A percentile compares a stretch with the other conserved stretches of the same genome.
Evolutionary conservation across 176 grass and related monocot species (phyloP).

Genomic region (Aegilops longissima): DNA sequence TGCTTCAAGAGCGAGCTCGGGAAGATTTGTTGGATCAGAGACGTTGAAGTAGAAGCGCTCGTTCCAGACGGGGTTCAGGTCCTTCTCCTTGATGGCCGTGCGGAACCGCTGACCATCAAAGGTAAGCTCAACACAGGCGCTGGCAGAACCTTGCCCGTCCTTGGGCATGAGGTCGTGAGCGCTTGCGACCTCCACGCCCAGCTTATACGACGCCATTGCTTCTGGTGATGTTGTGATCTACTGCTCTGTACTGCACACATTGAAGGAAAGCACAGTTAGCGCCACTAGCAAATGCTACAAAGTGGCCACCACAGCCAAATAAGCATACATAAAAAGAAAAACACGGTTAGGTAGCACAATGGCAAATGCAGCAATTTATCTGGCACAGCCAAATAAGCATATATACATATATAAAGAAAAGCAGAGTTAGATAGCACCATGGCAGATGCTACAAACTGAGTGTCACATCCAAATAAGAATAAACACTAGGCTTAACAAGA

Average conservation of each 20-base stretch:
- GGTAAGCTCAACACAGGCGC: conserved; percentile 73
- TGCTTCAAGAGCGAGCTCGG: conserved; percentile 82
- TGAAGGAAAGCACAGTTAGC: conserved; percentile 8
- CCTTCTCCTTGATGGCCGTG: conserved; percentile 76
- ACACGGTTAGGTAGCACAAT: background rate
- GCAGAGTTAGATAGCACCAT: background rate
- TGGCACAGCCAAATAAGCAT: background rate
- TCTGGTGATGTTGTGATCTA: background rate
- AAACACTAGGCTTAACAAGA: background rate
- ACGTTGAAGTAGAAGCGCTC: conserved; percentile 88
- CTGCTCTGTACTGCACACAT: background rate
- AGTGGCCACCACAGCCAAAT: background rate
- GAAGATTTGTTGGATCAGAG: conserved; percentile 67
- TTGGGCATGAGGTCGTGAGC: conserved; percentile 97
- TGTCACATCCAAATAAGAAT: background rate
- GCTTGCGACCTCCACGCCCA: conserved; percentile 82
- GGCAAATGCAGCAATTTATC: background rate
- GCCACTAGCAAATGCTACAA: background rate
- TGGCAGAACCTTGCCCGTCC: conserved; percentile 89
- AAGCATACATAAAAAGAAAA: background rate
- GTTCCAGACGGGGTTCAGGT: conserved; percentile 89
- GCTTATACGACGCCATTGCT: conserved; percentile 61
- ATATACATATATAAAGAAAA: background rate
- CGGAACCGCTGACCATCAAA: conserved; percentile 93
- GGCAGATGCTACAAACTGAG: background rate